Base-by-base conservation (phyloP, 2,329 filamentous ascomycete species). In the Zymoseptoria passerinii region DNA sequence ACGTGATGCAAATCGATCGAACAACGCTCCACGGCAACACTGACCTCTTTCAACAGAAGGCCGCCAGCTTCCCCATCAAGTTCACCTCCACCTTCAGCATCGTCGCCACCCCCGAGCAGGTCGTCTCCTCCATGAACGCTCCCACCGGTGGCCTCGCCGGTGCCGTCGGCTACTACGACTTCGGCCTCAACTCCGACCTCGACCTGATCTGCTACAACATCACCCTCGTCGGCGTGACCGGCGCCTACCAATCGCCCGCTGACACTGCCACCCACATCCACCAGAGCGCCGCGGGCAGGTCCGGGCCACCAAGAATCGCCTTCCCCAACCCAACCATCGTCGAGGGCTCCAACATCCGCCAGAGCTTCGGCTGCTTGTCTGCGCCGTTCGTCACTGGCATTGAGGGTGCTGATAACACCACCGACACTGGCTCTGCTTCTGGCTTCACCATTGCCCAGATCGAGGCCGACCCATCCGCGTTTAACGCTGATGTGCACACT, bases 191-290 rank as follows among this genome's bases (percentile, higher is more conserved):
- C 73, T 72, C 75, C 28, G 64, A 72, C 13, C 64, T 72, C 56
- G 73, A 77, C 66, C 68, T 71, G 54, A 76, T 77, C 68, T 77
- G 75, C 74, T 77, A 75, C 65, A 78, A 81, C 71, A 82, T 83
- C 69, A 79, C 74, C 44, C 71, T 83, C 51, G 68, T 72, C 50
- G 74, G 73, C 59, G 79, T 83, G 67, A 72, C 72, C 20, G 80
- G 80, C 55, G 70, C 77, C 2, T 83, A 81, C 67, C 66, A 75
- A 63, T 82, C 79, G 9, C 73, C 75, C 0, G 81, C 81, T 50
- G 64, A 68, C 28, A 81, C 80, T 6, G 78, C 81, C 18, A 83
- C 81, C 1, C 81, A 83, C 68, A 79, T 83, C 62, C 80, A 83
- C 70, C 71, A 82, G 68, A 79, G 71, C 6, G 67, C 64, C 20